phyloP scores from a whole-genome alignment of 1,139 yeast species.

The Kurtzmaniella quercitrusa region DNA sequence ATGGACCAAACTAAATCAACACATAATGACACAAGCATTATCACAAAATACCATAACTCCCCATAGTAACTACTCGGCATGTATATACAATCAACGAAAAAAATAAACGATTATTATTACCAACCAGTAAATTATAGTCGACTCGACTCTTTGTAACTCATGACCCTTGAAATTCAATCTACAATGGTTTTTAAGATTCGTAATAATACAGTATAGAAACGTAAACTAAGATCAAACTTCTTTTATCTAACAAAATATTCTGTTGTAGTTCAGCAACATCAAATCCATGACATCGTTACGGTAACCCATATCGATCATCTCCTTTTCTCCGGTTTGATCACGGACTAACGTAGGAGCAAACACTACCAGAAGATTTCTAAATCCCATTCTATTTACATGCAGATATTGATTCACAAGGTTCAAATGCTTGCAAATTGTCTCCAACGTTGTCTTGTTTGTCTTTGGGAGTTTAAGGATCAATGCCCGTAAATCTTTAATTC shows the following conservation, averaged over 20 bases:
- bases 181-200: no score
- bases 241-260: slow-evolving; percentile 24
- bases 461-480: slow-evolving; percentile 49
- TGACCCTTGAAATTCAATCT: no score
- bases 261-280: slow-evolving; percentile 53
- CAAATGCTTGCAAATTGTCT: slow-evolving; percentile 59
- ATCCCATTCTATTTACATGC: slow-evolving; percentile 66
- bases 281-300: slow-evolving; percentile 79
- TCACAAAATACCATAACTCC: no score
- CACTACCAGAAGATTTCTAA: slow-evolving; percentile 81
- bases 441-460: slow-evolving; percentile 62
- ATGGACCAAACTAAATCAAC: not conserved
- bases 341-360: slow-evolving; percentile 93
- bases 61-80: no score
- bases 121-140: no score
- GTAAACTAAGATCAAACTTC: no score
- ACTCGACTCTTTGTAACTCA: no score
- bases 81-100: no score
- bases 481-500: slow-evolving; percentile 26
- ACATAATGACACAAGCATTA: not conserved
- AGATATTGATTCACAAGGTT: slow-evolving; percentile 48
- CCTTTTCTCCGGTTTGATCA: slow-evolving; percentile 77
- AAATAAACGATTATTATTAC: no score
- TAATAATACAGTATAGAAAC: no score
- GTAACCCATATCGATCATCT: slow-evolving; percentile 79